These are phyloP conservation scores for Umbelopsis ramanniana DNA, from an alignment of 192 early-diverging fungal species.

Conservation along the genomic window DNA sequence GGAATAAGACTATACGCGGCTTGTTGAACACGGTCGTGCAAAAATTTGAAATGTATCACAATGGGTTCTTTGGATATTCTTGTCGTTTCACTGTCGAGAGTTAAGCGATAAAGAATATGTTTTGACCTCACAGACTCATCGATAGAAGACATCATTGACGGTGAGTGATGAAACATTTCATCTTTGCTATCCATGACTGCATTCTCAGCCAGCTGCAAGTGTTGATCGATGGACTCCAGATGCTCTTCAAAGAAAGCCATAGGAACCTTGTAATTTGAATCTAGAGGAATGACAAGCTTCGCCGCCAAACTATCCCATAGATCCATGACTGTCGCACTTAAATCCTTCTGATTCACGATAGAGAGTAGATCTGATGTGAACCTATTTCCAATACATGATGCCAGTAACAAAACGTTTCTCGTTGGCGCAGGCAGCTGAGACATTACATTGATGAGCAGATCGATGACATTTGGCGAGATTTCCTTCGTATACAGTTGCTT, in stretches of 20 bases:
- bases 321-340: conserved; percentile 27
- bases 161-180: neutral
- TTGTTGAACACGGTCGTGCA: conserved; percentile 47
- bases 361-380: conserved; percentile 34
- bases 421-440: conserved; percentile 26
- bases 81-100: neutral
- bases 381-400: conserved; percentile 43
- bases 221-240: neutral
- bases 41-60: conserved; percentile 33
- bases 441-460: conserved; percentile 35
- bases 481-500: conserved; percentile 12
- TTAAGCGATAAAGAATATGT: neutral
- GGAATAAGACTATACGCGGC: conserved; percentile 37
- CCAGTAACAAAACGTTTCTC: conserved; percentile 32
- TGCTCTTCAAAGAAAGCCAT: conserved; percentile 26
- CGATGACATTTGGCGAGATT: conserved; percentile 42
- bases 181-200: neutral
- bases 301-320: conserved; percentile 35
- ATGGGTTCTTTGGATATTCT: neutral
- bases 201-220: neutral
- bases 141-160: neutral
- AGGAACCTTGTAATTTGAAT: conserved; percentile 36
- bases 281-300: conserved; percentile 35
- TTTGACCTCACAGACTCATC: neutral
- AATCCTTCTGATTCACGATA: conserved; percentile 26